Evolutionary conservation across 2,329 filamentous ascomycete genomes (phyloP).

Genomic region (Colletotrichum theobromicola): DNA sequence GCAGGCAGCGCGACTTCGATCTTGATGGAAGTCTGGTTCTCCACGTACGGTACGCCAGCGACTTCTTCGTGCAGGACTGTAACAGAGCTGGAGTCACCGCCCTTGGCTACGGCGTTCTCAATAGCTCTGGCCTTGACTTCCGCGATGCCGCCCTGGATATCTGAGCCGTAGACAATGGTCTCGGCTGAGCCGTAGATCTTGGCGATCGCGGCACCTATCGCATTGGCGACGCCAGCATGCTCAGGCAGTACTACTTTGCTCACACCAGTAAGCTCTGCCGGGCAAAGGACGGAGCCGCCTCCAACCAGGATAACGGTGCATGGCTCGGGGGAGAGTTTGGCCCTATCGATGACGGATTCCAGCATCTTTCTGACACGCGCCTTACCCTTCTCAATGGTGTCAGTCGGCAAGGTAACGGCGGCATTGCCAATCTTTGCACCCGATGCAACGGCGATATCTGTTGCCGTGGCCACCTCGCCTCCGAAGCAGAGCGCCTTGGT

Average conservation of each 20-base stretch:
- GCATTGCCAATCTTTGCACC: constrained; percentile 1
- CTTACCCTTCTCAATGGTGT: constrained; percentile 4
- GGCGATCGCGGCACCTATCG: constrained; percentile 26
- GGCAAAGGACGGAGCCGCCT: constrained; percentile 26
- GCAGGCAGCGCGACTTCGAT: constrained; percentile 25
- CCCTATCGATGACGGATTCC: constrained; percentile 25
- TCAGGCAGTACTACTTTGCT: constrained; percentile 22
- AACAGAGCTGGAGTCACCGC: constrained; percentile 19
- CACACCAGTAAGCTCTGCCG: constrained; percentile 22
- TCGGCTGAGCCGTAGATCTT: constrained; percentile 25
- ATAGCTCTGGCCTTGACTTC: constrained; percentile 22
- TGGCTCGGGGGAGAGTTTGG: constrained; percentile 25
- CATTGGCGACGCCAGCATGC: constrained; percentile 27
- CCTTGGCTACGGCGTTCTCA: constrained; percentile 23
- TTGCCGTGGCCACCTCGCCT: constrained; percentile 25
- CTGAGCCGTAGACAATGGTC: constrained; percentile 23
- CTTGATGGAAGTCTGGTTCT: constrained; percentile 25
- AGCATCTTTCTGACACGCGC: constrained; percentile 21
- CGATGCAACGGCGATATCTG: constrained; percentile 25
- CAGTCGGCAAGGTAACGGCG: neutral
- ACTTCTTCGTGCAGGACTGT: constrained; percentile 26
- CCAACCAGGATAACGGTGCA: constrained; percentile 27
- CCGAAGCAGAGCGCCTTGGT: constrained; percentile 26
- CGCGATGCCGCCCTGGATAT: constrained; percentile 19
- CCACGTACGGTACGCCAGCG: constrained; percentile 25